Base-by-base conservation (phyloP, 306 rosid genomes). In the Trifolium fragiferum region DNA sequence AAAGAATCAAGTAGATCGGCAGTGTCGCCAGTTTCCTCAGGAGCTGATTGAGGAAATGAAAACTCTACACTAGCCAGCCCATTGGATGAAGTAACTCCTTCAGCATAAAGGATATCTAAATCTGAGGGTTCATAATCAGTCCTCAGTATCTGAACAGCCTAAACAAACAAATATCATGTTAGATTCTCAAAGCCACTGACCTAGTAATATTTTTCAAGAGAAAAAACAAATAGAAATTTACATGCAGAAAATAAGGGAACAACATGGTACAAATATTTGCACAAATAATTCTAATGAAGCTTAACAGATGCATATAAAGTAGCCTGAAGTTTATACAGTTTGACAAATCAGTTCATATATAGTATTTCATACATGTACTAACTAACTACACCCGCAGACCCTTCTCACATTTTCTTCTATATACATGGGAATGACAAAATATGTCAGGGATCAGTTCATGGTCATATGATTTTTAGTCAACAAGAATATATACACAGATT, bases 81-180 rank as follows among this genome's bases (percentile, higher is more conserved):
- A 86, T 95, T 95, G 51, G 95, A 89, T 82, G 99, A 87, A 82
- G 94, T 95, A 74, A 90, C 95, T 71, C 99, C 97, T 87, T 92
- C 99, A 40, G 98, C 97, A 76, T 89, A 89, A 23, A 95, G 92
- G 69, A 95, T 92, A 79, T 95, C 99, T 54, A 86, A 80, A 85
- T 95, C 96, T 6, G 98, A 89, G 46, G 99, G 98, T 78, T 95
- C 97, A 78, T 92, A 92, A 60, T 92, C 99, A 43, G 83, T 74
- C 83, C 86, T 92, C 78, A 95, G 83, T 84, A 95, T 90, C 78
- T 89, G 86, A 80, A 92, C 86, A 60, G 86, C 96, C 99, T 95
- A 80, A 65, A 87, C 78, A 79, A 62, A 74, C 21, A 72, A 64
- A 33, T 58, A 13, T 55, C 33, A 73, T 47, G 60, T 88, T 50